Base-by-base conservation (phyloP, 768 basidiomycete species). In the Podaxis mareebaensis region DNA sequence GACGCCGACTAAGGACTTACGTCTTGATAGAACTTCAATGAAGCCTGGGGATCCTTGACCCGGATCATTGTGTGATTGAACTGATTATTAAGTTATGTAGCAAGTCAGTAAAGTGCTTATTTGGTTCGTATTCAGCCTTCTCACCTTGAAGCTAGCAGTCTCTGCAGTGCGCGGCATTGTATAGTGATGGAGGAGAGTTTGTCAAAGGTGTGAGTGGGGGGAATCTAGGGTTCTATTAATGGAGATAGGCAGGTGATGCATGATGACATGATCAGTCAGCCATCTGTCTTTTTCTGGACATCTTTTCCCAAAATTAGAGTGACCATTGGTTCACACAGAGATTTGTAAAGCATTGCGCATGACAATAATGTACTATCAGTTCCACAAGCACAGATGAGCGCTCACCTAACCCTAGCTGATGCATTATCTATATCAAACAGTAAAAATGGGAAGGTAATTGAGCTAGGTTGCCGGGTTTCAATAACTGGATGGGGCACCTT, bases 51-150 rank as follows among this genome's bases (percentile, higher is more conserved):
- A 72, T 96, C 93, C 79, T 89, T 95, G 73, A 96, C 82, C 68
- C 95, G 85, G 69, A 95, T 74, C 93, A 93, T 94, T 20, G 90
- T 92, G 74, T 95, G 92, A 72, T 93, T 92, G 77, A 91, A 87
- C 89, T 91, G 65, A 22, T 49, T 10, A 48, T 15, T 6, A 24
- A 38, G 54, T 20, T 33, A 33, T 26, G 22, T 33, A 49, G 52
- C 30, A 24, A 54, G 7, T 60, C 33, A 53, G 33, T 6, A 17
- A 65, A 54, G 30, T 26, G 36, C 26, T 49, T 7, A 46, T 33
- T 30, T 42, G 17, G 15, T 15, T 30, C n/a, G 4, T 26, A 38
- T 38, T 26, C 55, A 28, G 60, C 69, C 65, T 66, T 39, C 36
- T 26, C n/a, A 86, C 87, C 76, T 81, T 83, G 77, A 86, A 90